Base-by-base conservation (phyloP, 768 basidiomycete genomes). In the Amanita exitialis region DNA sequence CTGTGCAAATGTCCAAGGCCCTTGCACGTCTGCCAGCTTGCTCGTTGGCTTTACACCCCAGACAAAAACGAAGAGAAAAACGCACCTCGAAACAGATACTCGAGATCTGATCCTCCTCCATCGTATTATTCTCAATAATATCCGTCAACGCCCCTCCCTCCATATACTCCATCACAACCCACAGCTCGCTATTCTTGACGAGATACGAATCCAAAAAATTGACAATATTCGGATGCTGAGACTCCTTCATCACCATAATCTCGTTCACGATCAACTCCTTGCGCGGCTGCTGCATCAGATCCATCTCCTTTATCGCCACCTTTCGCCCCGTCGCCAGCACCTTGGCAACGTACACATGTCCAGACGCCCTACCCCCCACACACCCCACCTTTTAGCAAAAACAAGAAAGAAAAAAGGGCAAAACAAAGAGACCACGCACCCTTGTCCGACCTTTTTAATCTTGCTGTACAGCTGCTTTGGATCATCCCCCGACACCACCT, bases 161-260 rank as follows among this genome's bases (percentile, higher is more conserved):
- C 93, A 97, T 97, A 63, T 90, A 95, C 69, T 97, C 93, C 93
- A 95, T 97, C 53, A 95, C 92, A 39, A 96, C 92, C 93, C 93
- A 97, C 20, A 96, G 78, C 62, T 95, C 92, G 47, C 77, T 85
- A 63, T 74, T 84, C 68, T 86, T 87, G 48, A 96, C 80, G 39
- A 97, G 78, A 66, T 93, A 96, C 20, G 89, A 81, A 5, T 95
- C 89, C 37, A 95, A 68, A 69, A 90, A 97, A 68, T 95, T 95
- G 72, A 97, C 93, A 52, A 97, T 94, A 61, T 96, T 97, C 27
- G 92, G 90, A 64, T 96, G 93, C 56, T 93, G 90, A 23, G 90
- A 92, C 66, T 94, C 96, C 66, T 93, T 95, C 95, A 99, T 98
- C 58, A 99, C 96, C 54, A 97, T 73, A 58, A 96, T 97, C 67